These are phyloP conservation scores for Persicaria tinctoria DNA, from an alignment of 148 eudicot genomes.

Conservation along the genomic window DNA sequence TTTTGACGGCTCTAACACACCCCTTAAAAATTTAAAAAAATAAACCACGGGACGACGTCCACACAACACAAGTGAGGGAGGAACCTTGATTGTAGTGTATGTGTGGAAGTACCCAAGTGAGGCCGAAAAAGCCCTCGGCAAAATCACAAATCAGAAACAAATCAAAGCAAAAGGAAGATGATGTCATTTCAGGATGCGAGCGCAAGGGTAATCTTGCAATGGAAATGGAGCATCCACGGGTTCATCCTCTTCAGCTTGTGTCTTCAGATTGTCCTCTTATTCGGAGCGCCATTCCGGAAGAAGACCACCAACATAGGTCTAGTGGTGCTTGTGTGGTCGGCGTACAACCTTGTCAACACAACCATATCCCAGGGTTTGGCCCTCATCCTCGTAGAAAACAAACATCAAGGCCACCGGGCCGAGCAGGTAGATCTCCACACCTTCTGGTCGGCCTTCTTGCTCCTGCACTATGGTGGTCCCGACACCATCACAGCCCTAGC, in stretches of 20 bases:
- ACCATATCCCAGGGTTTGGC: not conserved
- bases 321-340: not conserved
- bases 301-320: not conserved
- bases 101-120: too few relatives aligned
- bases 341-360: not conserved
- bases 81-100: too few relatives aligned
- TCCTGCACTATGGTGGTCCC: not conserved
- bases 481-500: not conserved
- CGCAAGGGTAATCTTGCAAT: not conserved
- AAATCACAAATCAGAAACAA: too few relatives aligned
- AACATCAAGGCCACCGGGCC: not conserved
- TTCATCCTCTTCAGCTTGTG: not conserved
- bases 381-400: not conserved
- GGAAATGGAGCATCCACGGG: not conserved
- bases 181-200: too few relatives aligned
- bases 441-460: not conserved
- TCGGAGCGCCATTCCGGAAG: not conserved
- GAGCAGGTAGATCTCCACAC: conserved; percentile 1
- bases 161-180: too few relatives aligned
- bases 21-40: too few relatives aligned
- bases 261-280: not conserved
- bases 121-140: too few relatives aligned
- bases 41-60: too few relatives aligned
- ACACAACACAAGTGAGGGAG: too few relatives aligned
- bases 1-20: too few relatives aligned